Evolutionary conservation across 2,329 filamentous ascomycete genomes (phyloP).

Genomic region (Penicillium griseofulvum): DNA sequence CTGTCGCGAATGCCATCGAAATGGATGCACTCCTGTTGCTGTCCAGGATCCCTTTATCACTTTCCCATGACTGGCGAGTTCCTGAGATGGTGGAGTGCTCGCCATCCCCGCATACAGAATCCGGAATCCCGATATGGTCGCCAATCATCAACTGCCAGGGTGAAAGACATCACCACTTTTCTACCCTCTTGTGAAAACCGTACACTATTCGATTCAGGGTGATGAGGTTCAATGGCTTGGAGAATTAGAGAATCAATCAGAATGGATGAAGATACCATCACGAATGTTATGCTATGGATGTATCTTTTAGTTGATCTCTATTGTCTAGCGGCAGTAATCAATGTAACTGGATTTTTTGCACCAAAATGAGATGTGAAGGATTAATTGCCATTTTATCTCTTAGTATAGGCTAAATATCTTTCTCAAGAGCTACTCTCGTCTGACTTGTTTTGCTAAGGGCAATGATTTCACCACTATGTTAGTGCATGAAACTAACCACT

Average conservation of each 20-base stretch:
- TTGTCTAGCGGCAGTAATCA: background rate
- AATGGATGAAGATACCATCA: background rate
- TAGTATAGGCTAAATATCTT: background rate
- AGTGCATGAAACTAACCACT: background rate
- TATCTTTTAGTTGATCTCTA: background rate
- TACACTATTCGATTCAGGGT: background rate
- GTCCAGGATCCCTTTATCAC: background rate
- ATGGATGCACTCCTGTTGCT: background rate
- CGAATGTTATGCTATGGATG: background rate
- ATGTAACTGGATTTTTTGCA: background rate
- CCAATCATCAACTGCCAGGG: background rate
- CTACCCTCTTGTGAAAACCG: background rate
- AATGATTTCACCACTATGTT: background rate
- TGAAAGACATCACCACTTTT: background rate
- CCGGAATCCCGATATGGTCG: background rate
- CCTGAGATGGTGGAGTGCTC: background rate
- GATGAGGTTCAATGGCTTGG: background rate
- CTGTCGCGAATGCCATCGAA: background rate
- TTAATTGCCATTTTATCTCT: background rate
- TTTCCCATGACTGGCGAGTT: background rate
- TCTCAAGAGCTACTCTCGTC: background rate
- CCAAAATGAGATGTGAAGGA: background rate
- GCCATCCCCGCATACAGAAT: background rate
- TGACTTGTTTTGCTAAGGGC: background rate
- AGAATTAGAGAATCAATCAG: background rate